phyloP scores from a whole-genome alignment of 202 grass and related monocot genomes.

The Eragrostis tef region DNA sequence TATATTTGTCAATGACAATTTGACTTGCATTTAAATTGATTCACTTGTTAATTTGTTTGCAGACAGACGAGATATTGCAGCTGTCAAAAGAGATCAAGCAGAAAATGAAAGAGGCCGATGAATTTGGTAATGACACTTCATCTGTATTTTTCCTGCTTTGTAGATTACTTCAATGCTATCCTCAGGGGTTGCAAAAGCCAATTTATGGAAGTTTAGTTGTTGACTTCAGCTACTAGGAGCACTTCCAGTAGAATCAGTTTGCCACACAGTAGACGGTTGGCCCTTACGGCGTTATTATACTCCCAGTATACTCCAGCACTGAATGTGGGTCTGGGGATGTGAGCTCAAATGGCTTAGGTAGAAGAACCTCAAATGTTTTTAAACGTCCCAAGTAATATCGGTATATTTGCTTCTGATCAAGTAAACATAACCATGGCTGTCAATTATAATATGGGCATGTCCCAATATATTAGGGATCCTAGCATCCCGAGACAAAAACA shows the following conservation, averaged over 20 bases:
- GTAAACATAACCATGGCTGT: neutral
- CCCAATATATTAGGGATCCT: too few relatives aligned
- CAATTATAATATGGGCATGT: too few relatives aligned
- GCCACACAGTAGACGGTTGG: neutral
- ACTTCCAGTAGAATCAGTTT: neutral
- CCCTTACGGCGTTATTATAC: neutral
- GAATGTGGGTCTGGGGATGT: too few relatives aligned
- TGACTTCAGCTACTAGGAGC: neutral
- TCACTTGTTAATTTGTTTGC: conserved; percentile 32
- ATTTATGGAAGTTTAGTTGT: neutral
- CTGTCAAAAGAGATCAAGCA: conserved; percentile 90
- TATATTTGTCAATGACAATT: neutral
- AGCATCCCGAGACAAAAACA: too few relatives aligned
- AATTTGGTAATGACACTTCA: conserved; percentile 64
- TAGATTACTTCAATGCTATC: neutral
- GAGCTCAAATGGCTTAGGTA: neutral
- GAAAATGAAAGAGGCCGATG: conserved; percentile 82
- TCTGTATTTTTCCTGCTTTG: conserved; percentile 25
- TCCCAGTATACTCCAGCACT: neutral
- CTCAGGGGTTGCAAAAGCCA: neutral
- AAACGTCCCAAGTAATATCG: neutral
- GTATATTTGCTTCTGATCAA: neutral
- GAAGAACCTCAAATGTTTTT: neutral
- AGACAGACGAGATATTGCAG: conserved; percentile 77
- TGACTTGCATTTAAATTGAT: conserved; percentile 11